Conservation (phyloP, 2,329 filamentous ascomycete genomes). For the Pyrenophora graminea region DNA sequence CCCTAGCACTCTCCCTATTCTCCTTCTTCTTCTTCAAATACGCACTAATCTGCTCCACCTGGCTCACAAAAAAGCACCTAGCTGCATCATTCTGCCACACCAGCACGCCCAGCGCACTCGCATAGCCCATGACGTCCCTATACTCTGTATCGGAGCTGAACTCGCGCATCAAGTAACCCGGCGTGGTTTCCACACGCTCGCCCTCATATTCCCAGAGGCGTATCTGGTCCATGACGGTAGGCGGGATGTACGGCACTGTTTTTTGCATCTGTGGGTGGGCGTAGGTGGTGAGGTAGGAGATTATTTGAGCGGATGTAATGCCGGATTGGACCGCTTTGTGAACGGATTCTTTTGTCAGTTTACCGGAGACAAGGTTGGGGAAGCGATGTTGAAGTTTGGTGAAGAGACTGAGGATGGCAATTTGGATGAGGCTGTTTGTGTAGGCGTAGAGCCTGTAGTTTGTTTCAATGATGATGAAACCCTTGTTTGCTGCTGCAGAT, state of each 20-base stretch:
- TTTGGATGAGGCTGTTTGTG: slow-evolving; percentile 90
- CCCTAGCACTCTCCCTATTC: slow-evolving; percentile 14
- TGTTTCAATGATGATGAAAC: slow-evolving; percentile 94
- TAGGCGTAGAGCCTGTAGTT: slow-evolving; percentile 98
- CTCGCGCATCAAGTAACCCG: slow-evolving; percentile 87
- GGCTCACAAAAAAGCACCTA: slow-evolving; percentile 87
- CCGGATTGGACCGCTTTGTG: slow-evolving; percentile 84
- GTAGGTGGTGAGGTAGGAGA: slow-evolving; percentile 87
- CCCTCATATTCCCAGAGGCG: slow-evolving; percentile 96
- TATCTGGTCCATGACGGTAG: slow-evolving; percentile 97
- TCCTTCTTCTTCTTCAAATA: slow-evolving; percentile 66
- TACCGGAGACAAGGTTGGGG: slow-evolving; percentile 90
- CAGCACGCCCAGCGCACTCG: slow-evolving; percentile 86
- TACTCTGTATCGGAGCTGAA: slow-evolving; percentile 76
- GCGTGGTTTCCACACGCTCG: slow-evolving; percentile 84
- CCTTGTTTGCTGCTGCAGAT: slow-evolving; percentile 55
- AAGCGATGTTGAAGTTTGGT: slow-evolving; percentile 86
- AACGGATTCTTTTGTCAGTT: slow-evolving; percentile 85
- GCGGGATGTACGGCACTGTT: slow-evolving; percentile 77
- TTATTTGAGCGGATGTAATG: slow-evolving; percentile 94
- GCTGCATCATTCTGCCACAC: slow-evolving; percentile 81
- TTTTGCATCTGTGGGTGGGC: slow-evolving; percentile 93
- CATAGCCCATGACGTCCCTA: slow-evolving; percentile 71
- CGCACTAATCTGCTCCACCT: slow-evolving; percentile 83
- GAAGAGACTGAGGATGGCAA: slow-evolving; percentile 90